Base-by-base conservation (phyloP, 2,329 filamentous ascomycete genomes). In the Teratosphaeria nubilosa region DNA sequence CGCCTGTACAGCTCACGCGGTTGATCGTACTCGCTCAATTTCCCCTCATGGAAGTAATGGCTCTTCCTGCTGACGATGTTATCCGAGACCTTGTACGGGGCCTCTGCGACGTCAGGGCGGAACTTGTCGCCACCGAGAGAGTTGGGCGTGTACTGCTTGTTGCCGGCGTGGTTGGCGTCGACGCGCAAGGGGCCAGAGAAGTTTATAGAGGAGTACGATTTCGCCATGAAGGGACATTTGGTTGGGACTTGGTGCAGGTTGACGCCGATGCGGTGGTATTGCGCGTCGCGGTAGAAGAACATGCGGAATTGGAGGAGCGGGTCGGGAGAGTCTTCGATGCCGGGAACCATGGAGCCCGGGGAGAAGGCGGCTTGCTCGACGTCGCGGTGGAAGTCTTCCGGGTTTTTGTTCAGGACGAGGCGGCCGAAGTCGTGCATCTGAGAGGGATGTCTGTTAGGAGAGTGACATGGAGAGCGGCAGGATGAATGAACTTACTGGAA, bases 21-120 rank as follows among this genome's bases (percentile, higher is more conserved):
- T 65, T 82, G 80, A 25, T 76, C 75, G 64, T 82, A 82, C 54
- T 82, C 79, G 60, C 69, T 77, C 63, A 72, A 72, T 67, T 78
- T 78, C 22, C 78, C 80, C 64, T 82, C 79, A 63, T 82, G 79
- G 72, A 75, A 80, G 69, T 77, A 80, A 64, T 82, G 78, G 62
- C 75, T 77, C 71, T 81, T 80, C 54, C 79, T 75, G 60, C 74
- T 76, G 50, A 80, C 73, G 41, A 80, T 69, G 58, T 76, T 77
- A 67, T 82, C 78, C 27, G 72, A 72, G 13, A 82, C 76, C 27
- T 72, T 69, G 64, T 79, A 80, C 0, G 78, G 77, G 1, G 76
- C 73, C 63, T 82, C 79, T 1, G 78, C 79, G 0, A 71, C 70
- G 59, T 81, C 79, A 0, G 77, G 77, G 0, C 78, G 72, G 74